Conservation (phyloP, 257 asterid genomes). For the Dorcoceras hygrometricum region DNA sequence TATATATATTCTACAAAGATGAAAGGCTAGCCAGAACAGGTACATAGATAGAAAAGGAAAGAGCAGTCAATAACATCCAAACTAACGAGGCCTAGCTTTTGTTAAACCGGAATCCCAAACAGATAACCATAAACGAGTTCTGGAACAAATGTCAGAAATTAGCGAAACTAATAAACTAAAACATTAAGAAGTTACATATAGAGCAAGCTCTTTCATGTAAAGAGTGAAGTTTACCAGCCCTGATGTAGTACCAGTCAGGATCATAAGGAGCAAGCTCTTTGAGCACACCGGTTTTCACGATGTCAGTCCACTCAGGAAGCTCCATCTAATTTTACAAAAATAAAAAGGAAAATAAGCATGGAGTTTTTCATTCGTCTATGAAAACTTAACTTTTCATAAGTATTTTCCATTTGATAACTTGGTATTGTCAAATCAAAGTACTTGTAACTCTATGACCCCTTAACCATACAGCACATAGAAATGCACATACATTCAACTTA, state of each 20-base stretch:
- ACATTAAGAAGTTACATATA: background rate
- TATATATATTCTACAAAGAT: too few species aligned
- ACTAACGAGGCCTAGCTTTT: background rate
- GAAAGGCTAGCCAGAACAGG: too few species aligned
- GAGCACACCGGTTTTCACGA: constrained; percentile 79
- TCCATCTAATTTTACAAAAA: constrained; percentile 47
- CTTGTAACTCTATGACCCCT: background rate
- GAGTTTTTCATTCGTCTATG: background rate
- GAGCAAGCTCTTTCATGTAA: too few species aligned
- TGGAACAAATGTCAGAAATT: background rate
- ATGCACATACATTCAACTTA: background rate
- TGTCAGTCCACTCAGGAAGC: constrained; percentile 95
- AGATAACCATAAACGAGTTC: background rate
- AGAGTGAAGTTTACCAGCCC: constrained; percentile 91
- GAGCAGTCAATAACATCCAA: background rate
- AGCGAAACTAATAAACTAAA: background rate
- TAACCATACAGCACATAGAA: background rate
- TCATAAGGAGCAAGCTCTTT: constrained; percentile 95
- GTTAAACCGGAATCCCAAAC: background rate
- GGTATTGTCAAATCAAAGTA: too few species aligned
- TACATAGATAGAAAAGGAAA: too few species aligned
- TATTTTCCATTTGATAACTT: too few species aligned
- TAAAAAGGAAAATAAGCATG: background rate
- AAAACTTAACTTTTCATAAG: too few species aligned
- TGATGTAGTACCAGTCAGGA: constrained; percentile 90